phyloP scores from a whole-genome alignment of 2,329 filamentous ascomycete species.

The Hypoxylon sp. region DNA sequence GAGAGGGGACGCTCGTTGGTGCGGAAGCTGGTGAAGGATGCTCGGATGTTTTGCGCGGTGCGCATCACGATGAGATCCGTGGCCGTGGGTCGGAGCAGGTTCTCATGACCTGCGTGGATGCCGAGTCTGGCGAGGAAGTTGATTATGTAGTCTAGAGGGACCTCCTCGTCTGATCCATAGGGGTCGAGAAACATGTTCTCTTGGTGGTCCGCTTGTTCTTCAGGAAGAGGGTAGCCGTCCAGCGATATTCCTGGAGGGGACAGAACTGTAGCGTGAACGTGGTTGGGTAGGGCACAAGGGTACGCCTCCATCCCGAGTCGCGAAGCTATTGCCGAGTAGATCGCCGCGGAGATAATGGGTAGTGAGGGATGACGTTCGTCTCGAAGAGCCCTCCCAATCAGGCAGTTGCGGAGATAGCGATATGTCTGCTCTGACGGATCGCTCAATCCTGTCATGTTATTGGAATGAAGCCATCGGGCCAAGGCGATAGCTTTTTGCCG shows the following conservation, averaged over 20 bases:
- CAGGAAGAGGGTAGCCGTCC: constrained; percentile 62
- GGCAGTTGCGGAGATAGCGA: constrained; percentile 86
- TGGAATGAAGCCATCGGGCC: constrained; percentile 76
- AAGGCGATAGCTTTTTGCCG: constrained; percentile 78
- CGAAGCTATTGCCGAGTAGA: constrained; percentile 85
- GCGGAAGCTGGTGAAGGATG: constrained; percentile 71
- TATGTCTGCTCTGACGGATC: constrained; percentile 74
- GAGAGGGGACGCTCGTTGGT: constrained; percentile 57
- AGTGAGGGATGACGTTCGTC: constrained; percentile 82
- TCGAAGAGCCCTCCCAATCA: constrained; percentile 85
- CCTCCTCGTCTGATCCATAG: constrained; percentile 78
- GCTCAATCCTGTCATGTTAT: constrained; percentile 79
- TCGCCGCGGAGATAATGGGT: constrained; percentile 87
- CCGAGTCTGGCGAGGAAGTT: constrained; percentile 68
- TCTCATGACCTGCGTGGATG: constrained; percentile 59
- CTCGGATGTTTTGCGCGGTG: constrained; percentile 84
- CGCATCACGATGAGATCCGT: constrained; percentile 79
- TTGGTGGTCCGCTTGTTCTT: constrained; percentile 58
- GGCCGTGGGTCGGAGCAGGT: constrained; percentile 74
- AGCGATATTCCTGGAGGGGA: constrained; percentile 72
- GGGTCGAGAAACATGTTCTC: constrained; percentile 87
- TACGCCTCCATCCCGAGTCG: constrained; percentile 81
- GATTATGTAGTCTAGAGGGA: constrained; percentile 71
- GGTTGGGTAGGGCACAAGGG: constrained; percentile 85
- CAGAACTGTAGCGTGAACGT: constrained; percentile 85